Conservation (phyloP, 805 yeast species). For the Komagataella ulmi region DNA sequence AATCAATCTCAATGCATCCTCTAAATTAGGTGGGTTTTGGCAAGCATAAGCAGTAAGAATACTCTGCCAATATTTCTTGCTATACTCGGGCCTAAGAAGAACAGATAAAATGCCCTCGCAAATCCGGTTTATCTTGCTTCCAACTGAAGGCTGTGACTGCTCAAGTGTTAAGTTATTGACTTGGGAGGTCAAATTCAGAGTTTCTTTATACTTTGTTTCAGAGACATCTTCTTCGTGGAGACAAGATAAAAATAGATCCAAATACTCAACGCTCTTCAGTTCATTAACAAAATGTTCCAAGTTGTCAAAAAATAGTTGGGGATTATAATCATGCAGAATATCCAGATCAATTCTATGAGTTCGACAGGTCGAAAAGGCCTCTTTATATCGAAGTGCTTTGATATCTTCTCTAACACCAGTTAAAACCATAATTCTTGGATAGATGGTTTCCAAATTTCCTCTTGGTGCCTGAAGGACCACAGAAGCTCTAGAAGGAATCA, state of each 20-base stretch:
- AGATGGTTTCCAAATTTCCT: conserved; percentile 89
- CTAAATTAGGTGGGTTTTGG: conserved; percentile 75
- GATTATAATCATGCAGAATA: conserved; percentile 77
- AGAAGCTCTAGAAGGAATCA: conserved; percentile 70
- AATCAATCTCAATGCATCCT: conserved; percentile 58
- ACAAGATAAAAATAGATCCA: conserved; percentile 81
- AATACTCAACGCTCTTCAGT: conserved; percentile 56
- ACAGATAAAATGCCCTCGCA: conserved; percentile 60
- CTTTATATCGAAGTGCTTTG: conserved; percentile 36
- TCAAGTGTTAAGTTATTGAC: background rate
- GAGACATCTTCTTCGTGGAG: conserved; percentile 80
- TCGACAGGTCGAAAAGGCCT: conserved; percentile 78
- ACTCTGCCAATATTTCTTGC: conserved; percentile 53
- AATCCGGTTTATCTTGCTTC: conserved; percentile 52
- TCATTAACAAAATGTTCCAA: conserved; percentile 58
- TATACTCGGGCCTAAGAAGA: conserved; percentile 36
- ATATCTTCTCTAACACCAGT: conserved; percentile 69
- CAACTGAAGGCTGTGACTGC: conserved; percentile 1
- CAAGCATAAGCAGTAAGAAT: conserved; percentile 88
- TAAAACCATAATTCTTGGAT: conserved; percentile 85
- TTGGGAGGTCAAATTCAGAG: conserved; percentile 19
- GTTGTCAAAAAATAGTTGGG: conserved; percentile 50
- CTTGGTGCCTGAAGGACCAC: conserved; percentile 89
- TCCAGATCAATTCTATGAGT: conserved; percentile 88
- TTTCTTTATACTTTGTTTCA: conserved; percentile 69